Conservation (phyloP, 2,329 filamentous ascomycete species). For the Fusarium nelsonii region DNA sequence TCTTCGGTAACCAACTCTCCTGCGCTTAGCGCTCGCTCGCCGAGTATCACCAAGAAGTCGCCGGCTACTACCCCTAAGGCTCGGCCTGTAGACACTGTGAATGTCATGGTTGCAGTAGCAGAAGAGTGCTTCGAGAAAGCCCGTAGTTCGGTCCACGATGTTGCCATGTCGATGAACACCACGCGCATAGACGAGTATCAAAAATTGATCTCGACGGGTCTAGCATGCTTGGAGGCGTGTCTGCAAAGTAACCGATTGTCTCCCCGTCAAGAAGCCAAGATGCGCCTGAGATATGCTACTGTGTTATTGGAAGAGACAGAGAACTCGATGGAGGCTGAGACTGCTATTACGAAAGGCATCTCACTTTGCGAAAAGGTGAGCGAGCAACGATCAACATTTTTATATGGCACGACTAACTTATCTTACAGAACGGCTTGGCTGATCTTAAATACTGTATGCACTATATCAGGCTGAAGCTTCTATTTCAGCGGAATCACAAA, state of each 20-base stretch:
- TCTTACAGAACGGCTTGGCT: slow-evolving; percentile 54
- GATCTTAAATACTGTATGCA: slow-evolving; percentile 84
- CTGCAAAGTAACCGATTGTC: slow-evolving; percentile 71
- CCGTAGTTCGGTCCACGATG: slow-evolving; percentile 64
- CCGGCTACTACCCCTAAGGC: slow-evolving; percentile 57
- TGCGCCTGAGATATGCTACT: slow-evolving; percentile 78
- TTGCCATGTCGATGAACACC: slow-evolving; percentile 54
- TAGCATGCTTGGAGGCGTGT: slow-evolving; percentile 78
- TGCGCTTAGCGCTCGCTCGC: slow-evolving; percentile 56
- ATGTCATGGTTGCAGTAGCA: slow-evolving; percentile 76
- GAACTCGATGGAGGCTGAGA: slow-evolving; percentile 79
- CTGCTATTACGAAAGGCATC: slow-evolving; percentile 77
- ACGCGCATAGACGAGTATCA: slow-evolving; percentile 74
- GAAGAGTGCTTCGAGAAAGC: slow-evolving; percentile 81
- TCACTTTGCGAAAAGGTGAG: slow-evolving; percentile 74
- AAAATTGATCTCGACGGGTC: slow-evolving; percentile 76
- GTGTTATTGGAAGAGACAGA: slow-evolving; percentile 81
- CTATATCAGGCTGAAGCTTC: slow-evolving; percentile 76
- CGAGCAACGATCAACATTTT: slow-evolving; percentile 18
- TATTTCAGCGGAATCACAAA: slow-evolving; percentile 78
- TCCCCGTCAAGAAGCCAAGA: slow-evolving; percentile 75
- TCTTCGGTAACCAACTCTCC: slow-evolving; percentile 58
- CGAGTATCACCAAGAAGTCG: slow-evolving; percentile 58
- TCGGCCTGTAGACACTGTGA: slow-evolving; percentile 63
- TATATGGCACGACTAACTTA: slow-evolving; percentile 45